Conservation (phyloP, 1,284 basidiomycete species). For the Anthracocystis panici-leucophaei region DNA sequence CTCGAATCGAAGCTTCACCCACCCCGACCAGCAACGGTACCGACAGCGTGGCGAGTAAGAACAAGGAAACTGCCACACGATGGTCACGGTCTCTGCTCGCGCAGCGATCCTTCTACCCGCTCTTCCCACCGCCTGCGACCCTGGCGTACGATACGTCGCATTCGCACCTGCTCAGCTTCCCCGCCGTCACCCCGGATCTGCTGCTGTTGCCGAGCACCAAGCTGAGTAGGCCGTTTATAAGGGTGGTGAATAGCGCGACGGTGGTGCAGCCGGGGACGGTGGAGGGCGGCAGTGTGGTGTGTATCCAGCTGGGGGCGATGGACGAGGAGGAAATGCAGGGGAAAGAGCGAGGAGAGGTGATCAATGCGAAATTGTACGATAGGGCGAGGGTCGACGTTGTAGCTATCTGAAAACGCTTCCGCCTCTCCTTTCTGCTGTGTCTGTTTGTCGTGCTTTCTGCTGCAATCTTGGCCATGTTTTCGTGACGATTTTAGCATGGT, state of each 20-base stretch:
- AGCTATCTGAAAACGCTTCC: constrained; percentile 19
- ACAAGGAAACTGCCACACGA: constrained; percentile 37
- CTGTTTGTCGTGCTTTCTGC: no score
- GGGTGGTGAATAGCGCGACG: constrained; percentile 77
- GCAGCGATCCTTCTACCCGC: constrained; percentile 93
- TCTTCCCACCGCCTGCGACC: constrained; percentile 86
- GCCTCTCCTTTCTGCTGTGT: no score
- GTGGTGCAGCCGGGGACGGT: constrained; percentile 76
- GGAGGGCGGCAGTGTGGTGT: constrained; percentile 6
- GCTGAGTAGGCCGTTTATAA: constrained; percentile 59
- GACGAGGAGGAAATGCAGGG: constrained; percentile 4
- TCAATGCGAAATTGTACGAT: constrained; percentile 38
- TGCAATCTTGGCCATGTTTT: no score
- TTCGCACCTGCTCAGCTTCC: constrained; percentile 51
- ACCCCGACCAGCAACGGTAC: constrained; percentile 21
- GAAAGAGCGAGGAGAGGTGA: neutral
- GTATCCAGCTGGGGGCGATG: constrained; percentile 32
- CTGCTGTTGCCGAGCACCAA: constrained; percentile 80
- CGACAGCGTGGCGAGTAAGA: constrained; percentile 60
- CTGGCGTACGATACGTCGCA: constrained; percentile 61
- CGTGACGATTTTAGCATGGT: no score
- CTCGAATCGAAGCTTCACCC: constrained; percentile 73
- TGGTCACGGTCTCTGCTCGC: constrained; percentile 79
- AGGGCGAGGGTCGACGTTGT: constrained; percentile 53
- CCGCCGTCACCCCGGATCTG: constrained; percentile 77